These are phyloP conservation scores for Lodderomyces beijingensis DNA, from an alignment of 1,139 yeast genomes.

Conservation along the genomic window DNA sequence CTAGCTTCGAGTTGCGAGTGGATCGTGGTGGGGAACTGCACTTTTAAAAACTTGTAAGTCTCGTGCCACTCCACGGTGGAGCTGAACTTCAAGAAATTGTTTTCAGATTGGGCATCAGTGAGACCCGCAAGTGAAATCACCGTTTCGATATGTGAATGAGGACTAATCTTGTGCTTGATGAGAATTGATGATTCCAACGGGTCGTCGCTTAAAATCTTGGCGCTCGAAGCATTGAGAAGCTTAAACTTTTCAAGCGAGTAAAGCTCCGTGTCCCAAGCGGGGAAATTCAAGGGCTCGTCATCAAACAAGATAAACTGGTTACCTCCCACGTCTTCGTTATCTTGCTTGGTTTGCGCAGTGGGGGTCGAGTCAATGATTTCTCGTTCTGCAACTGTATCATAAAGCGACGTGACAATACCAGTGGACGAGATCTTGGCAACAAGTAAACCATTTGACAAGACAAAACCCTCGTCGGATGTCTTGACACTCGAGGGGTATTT, in stretches of 20 bases:
- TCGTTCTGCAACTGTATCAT: constrained; percentile 55
- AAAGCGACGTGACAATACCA: constrained; percentile 68
- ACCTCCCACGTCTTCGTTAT: constrained; percentile 46
- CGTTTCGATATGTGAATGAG: constrained; percentile 57
- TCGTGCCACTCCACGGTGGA: constrained; percentile 85
- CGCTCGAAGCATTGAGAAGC: constrained; percentile 40
- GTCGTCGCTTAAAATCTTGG: constrained; percentile 50
- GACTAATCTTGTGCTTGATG: constrained; percentile 56
- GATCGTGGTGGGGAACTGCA: constrained; percentile 88
- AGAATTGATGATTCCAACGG: constrained; percentile 60
- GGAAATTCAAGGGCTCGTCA: constrained; percentile 86
- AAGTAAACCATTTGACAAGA: constrained; percentile 58
- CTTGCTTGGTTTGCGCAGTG: constrained; percentile 40
- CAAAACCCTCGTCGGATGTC: constrained; percentile 36
- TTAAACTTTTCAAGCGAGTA: constrained; percentile 69
- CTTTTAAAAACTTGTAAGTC: constrained; percentile 82
- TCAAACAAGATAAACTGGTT: constrained; percentile 78
- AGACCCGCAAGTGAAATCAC: constrained; percentile 68
- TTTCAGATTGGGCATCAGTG: constrained; percentile 23
- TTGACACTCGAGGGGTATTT: constrained; percentile 48
- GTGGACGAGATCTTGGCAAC: constrained; percentile 51
- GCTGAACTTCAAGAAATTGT: constrained; percentile 48
- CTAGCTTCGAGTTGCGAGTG: constrained; percentile 65
- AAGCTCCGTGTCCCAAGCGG: constrained; percentile 97
- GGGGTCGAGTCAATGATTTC: constrained; percentile 62